Evolutionary conservation across 257 asterid genomes (phyloP), one percentile per base, ranked within the genome.

Genomic region (Ilex asprella): DNA sequence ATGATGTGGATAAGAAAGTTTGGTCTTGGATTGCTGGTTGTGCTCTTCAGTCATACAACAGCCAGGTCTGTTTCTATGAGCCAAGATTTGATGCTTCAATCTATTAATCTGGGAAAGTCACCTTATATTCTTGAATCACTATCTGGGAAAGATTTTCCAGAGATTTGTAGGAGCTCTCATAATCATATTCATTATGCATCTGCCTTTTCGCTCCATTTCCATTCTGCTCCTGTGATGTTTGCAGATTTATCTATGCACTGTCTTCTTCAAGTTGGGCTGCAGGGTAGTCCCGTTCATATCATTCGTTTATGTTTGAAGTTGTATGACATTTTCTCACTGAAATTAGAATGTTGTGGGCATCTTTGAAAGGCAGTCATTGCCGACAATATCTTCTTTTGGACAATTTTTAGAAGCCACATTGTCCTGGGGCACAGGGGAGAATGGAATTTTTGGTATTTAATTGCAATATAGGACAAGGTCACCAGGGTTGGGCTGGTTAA

Each of bases 21-120:
- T 93, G 99, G 99, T 82, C 96, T 80, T 93, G 99, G 99, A 78
- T 93, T 61, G 92, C 87, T n/a, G 97, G 97, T 15, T 89, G 96
- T 49, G 86, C 96, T 72, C 90, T 93, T 65, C 97, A 87, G 60
- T 83, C 97, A 15, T 85, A 78, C 78, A 93, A 84, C 75, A 85
- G 97, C 68, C 99, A 93, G 78, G 92, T 89, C 70, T 93, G 97
- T 73, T 93, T 93, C 83, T 93, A 87, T 30, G 97, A 93, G 84
- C 99, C 99, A 61, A 87, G 99, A 75, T 93, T 93, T 71, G 99
- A 93, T 78, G 87, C 94, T 56, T 70, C 77, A 56, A 73, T 89
- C 41, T 69, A 67, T 71, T 92, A 82, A 75, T 68, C 58, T 56
- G 47, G 58, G 49, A 58, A 46, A 30, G 30, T 44, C 56, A 54